These are phyloP conservation scores for Deuterostichococcus epilithicus DNA, from an alignment of 139 green algal species.

Conservation along the genomic window DNA sequence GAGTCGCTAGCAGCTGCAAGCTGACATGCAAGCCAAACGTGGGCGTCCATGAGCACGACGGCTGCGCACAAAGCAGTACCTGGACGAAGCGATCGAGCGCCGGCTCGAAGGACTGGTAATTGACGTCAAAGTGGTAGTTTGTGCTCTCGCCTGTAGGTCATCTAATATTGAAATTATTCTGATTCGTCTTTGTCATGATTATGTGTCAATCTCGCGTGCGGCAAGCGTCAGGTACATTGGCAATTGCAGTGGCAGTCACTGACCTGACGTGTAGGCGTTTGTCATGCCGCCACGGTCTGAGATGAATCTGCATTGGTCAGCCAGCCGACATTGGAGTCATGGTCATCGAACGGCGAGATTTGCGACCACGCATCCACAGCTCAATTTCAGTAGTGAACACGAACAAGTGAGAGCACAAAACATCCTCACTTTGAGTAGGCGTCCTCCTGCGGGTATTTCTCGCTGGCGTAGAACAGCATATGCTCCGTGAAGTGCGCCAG, in stretches of 20 bases:
- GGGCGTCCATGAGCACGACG: no score
- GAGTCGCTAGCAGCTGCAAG: no score
- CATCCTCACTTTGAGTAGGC: constrained; percentile 61
- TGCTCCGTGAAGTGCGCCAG: constrained; percentile 88
- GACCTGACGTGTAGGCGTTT: constrained; percentile 81
- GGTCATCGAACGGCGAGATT: neutral
- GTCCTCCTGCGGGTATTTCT: constrained; percentile 78
- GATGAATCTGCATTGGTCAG: constrained; percentile 43
- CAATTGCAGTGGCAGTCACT: constrained; percentile 6
- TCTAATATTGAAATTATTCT: neutral
- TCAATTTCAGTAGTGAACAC: no score
- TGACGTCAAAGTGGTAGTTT: constrained; percentile 92
- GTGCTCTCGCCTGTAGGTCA: constrained; percentile 55
- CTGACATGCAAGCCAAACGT: no score
- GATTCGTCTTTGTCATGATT: no score
- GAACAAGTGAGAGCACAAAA: no score
- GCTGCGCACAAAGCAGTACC: no score
- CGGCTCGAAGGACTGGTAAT: constrained; percentile 60
- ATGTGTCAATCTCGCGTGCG: no score
- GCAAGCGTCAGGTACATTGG: neutral
- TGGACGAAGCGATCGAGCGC: constrained; percentile 73
- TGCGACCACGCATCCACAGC: neutral
- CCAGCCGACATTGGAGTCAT: neutral
- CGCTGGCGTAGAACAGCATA: constrained; percentile 89
- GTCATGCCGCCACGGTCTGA: constrained; percentile 71